Conservation (phyloP, 495 filamentous ascomycete genomes). For the Penicillium fimorum region DNA sequence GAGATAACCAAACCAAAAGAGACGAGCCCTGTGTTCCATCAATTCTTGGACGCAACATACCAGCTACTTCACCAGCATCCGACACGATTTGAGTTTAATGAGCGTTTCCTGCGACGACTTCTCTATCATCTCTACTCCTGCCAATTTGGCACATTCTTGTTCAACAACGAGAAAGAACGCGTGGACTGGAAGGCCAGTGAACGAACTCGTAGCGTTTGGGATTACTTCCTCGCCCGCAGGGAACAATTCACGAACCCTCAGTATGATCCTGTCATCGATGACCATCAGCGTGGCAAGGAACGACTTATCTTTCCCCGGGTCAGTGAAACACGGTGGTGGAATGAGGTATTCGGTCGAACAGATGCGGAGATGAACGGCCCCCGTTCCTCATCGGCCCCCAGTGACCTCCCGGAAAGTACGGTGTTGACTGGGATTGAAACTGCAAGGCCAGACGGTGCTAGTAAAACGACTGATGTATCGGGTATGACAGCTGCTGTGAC, state of each 20-base stretch:
- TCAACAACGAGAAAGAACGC: constrained; percentile 90
- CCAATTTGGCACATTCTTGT: constrained; percentile 96
- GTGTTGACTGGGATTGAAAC: constrained; percentile 52
- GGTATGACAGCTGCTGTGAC: constrained; percentile 40
- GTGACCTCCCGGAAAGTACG: constrained; percentile 26
- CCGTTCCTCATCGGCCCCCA: constrained; percentile 20
- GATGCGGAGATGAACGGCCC: constrained; percentile 92
- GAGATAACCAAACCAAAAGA: constrained; percentile 71
- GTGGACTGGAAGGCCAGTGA: constrained; percentile 67
- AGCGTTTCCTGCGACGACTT: constrained; percentile 85
- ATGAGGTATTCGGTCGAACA: constrained; percentile 76
- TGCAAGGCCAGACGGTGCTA: constrained; percentile 22
- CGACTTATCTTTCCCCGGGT: constrained; percentile 76
- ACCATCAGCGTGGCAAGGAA: constrained; percentile 72
- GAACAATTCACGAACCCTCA: constrained; percentile 77
- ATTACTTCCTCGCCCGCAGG: constrained; percentile 81
- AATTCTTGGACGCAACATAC: constrained; percentile 94
- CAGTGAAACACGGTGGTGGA: constrained; percentile 83
- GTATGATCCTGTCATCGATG: constrained; percentile 76
- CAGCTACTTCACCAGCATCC: constrained; percentile 87
- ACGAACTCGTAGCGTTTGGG: constrained; percentile 88
- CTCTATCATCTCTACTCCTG: constrained; percentile 95
- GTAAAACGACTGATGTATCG: constrained; percentile 28
- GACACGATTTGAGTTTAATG: constrained; percentile 93
- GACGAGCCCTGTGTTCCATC: constrained; percentile 95